A percentile compares a stretch with the other conserved stretches of the same genome.
Conservation (phyloP, 345 rosid species). For the Citrus hindsii region DNA sequence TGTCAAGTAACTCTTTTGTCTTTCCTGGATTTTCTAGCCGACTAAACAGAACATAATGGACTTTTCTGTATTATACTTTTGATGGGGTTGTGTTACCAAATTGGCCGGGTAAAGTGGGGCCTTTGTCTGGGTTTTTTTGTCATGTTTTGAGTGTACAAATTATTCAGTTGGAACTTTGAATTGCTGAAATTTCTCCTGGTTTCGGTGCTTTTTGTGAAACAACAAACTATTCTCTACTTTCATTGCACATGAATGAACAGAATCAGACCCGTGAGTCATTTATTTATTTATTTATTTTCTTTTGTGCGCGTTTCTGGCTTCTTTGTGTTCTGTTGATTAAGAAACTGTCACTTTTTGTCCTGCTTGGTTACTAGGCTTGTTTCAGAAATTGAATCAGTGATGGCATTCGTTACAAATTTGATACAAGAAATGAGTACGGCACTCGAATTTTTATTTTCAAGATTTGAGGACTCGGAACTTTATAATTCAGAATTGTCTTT, state of each 20-base stretch:
- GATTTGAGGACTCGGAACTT: neutral
- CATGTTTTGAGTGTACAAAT: neutral
- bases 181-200: slow-evolving; percentile 3
- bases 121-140: neutral
- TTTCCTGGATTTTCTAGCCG: slow-evolving; percentile 2
- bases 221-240: slow-evolving; percentile 6
- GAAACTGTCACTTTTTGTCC: neutral
- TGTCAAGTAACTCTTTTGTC: neutral
- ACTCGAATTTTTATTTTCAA: neutral
- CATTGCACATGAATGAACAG: slow-evolving; percentile 33
- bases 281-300: neutral
- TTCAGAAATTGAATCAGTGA: too few species aligned
- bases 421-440: neutral
- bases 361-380: neutral
- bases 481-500: too few species aligned
- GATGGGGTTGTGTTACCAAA: neutral
- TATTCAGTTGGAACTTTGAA: neutral
- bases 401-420: neutral
- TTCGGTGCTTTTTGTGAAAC: neutral
- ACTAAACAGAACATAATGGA: slow-evolving; percentile 13
- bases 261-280: slow-evolving; percentile 37
- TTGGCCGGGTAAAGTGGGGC: slow-evolving; percentile 2
- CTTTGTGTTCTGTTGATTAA: neutral
- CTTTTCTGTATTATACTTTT: neutral
- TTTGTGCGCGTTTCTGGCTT: neutral